These are phyloP conservation scores for Hypoxylon lenormandii DNA, from an alignment of 495 filamentous ascomycete genomes.

Conservation along the genomic window DNA sequence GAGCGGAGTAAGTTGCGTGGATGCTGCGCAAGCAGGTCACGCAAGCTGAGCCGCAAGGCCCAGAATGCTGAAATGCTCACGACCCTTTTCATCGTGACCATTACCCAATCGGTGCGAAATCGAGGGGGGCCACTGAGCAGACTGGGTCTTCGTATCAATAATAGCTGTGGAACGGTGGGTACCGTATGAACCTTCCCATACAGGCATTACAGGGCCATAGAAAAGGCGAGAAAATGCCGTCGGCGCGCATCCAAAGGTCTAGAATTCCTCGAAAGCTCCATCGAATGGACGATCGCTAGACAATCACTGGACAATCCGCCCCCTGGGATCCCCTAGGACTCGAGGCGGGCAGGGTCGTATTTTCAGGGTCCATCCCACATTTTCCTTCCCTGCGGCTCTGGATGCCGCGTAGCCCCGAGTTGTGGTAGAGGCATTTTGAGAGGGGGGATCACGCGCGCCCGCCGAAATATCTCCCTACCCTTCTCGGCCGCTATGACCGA, in stretches of 20 bases:
- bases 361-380: conserved; percentile 48
- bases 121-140: too few relatives aligned
- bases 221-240: conserved; percentile 21
- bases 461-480: conserved; percentile 8
- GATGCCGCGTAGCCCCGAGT: conserved; percentile 42
- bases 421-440: conserved; percentile 20
- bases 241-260: conserved; percentile 31
- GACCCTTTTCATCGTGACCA: conserved; percentile 6
- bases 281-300: conserved; percentile 8
- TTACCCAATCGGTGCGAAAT: conserved; percentile 16
- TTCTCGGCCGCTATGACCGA: conserved; percentile 23
- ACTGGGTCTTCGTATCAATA: conserved; percentile 8
- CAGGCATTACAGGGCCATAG: too few relatives aligned
- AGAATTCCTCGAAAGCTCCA: conserved; percentile 38
- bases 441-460: conserved; percentile 28
- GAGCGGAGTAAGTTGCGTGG: too few relatives aligned
- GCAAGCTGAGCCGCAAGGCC: conserved; percentile 31
- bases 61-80: conserved; percentile 22
- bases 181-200: too few relatives aligned
- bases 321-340: conserved; percentile 16
- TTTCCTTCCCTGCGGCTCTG: conserved; percentile 38
- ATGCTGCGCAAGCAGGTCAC: too few relatives aligned
- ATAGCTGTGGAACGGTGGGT: conserved; percentile 21
- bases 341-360: conserved; percentile 22
- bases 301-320: too few relatives aligned